These are phyloP conservation scores for Aspergillus coremiiformis DNA, from an alignment of 495 filamentous ascomycete genomes.

Conservation along the genomic window DNA sequence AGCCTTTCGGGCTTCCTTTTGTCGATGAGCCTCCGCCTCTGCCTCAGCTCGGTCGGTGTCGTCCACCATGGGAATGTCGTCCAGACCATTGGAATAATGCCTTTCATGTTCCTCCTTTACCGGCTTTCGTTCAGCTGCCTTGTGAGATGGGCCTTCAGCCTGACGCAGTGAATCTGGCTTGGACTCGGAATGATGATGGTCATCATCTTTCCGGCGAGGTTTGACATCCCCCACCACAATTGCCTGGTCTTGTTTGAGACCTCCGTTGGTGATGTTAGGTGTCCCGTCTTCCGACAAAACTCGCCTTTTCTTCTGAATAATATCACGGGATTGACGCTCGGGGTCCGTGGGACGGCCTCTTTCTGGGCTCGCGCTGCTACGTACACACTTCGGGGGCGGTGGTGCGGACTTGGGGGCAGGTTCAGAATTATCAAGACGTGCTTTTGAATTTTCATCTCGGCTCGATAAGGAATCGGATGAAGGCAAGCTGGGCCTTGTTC, in stretches of 20 bases:
- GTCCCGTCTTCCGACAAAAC: slow-evolving; percentile 39
- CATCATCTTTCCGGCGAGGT: slow-evolving; percentile 21
- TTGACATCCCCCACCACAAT: slow-evolving; percentile 17
- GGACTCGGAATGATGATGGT: slow-evolving; percentile 13
- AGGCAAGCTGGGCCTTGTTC: slow-evolving; percentile 29
- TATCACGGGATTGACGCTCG: slow-evolving; percentile 29
- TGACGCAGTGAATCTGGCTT: slow-evolving; percentile 15
- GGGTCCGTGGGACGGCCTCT: slow-evolving; percentile 44
- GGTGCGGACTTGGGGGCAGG: slow-evolving; percentile 15
- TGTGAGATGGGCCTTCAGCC: slow-evolving; percentile 8
- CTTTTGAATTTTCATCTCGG: slow-evolving; percentile 29
- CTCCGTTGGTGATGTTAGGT: slow-evolving; percentile 26
- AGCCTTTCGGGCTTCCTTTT: slow-evolving; percentile 20
- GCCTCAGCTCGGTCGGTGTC: slow-evolving; percentile 17
- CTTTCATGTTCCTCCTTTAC: slow-evolving; percentile 31
- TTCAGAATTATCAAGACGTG: slow-evolving; percentile 30
- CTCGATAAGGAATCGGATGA: slow-evolving; percentile 39
- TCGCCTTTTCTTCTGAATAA: slow-evolving; percentile 44
- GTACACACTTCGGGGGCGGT: slow-evolving; percentile 50
- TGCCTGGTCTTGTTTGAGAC: slow-evolving; percentile 24
- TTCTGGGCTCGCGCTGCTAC: slow-evolving; percentile 61
- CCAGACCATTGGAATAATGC: slow-evolving; percentile 18
- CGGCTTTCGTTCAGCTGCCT: slow-evolving; percentile 11
- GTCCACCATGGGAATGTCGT: slow-evolving; percentile 27
- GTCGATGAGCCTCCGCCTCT: slow-evolving; percentile 36